Base-by-base conservation (phyloP, 2,329 filamentous ascomycete species). In the Penicillium sp. region DNA sequence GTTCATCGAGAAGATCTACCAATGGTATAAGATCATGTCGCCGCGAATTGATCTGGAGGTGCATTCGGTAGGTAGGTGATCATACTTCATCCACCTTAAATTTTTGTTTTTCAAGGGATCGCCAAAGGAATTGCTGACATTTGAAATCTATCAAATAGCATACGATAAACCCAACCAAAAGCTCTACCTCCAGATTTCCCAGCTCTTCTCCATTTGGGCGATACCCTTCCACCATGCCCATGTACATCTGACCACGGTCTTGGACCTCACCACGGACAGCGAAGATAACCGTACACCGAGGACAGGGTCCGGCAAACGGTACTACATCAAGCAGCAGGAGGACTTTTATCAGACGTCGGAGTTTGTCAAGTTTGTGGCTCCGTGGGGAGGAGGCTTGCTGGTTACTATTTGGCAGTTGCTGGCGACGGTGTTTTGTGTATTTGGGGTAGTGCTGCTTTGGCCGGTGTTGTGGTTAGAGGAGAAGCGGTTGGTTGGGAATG, bases 1-100 rank as follows among this genome's bases (percentile, higher is more conserved):
- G n/a, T 91, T 65, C 89, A 85, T 61, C 79, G 81, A 12, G 86
- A 75, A 77, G 58, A 83, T 95, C 49, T 94, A 88, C 63, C 80
- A 82, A 35, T 90, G 85, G 86, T 91, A 94, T 69, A 87, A 88
- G 62, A 85, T 91, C 56, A 74, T 95, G 63, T 88, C 83, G 53
- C 89, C 89, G 0, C 72, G 75, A 17, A 86, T 93, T 56, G 76
- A 83, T 37, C 70, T 91, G 10, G 71, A 77, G 1, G 74, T 95
- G 17, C 78, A 88, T 45, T 76, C 73, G 28, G 69, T 82, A 17
- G 78, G 78, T 80, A n/a, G n/a, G n/a, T n/a, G n/a, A n/a, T n/a
- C n/a, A n/a, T n/a, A n/a, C n/a, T n/a, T n/a, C n/a, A n/a, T n/a
- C n/a, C n/a, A n/a, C n/a, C n/a, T n/a, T n/a, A n/a, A n/a, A n/a